Evolutionary conservation across 148 eudicot species (phyloP).

Genomic region (Salicornia ramosissima): DNA sequence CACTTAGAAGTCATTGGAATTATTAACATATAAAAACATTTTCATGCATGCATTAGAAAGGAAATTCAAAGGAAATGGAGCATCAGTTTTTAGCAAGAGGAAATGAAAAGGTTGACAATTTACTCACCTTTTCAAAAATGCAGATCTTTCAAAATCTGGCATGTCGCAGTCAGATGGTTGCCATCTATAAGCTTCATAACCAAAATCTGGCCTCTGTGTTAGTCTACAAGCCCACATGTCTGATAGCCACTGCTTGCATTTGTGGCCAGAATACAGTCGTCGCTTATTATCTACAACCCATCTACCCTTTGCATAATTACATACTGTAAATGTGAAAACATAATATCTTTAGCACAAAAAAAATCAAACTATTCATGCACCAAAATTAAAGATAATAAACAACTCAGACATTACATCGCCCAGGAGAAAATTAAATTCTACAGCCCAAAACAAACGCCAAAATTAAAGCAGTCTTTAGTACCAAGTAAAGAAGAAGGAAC

Average conservation of each 20-base stretch:
- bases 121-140: slow-evolving; percentile 43
- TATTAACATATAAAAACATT: neutral
- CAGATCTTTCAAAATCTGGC: slow-evolving; percentile 47
- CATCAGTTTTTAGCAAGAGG: neutral
- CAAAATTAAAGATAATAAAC: neutral
- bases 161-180: slow-evolving; percentile 56
- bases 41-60: slow-evolving; percentile 5
- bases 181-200: slow-evolving; percentile 56
- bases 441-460: slow-evolving; percentile 1
- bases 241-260: slow-evolving; percentile 63
- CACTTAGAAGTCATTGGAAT: neutral
- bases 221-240: slow-evolving; percentile 69
- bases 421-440: neutral
- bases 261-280: slow-evolving; percentile 55
- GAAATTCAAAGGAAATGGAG: neutral
- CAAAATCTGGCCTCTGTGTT: slow-evolving; percentile 55
- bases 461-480: neutral
- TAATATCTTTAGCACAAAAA: neutral
- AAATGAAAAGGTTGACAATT: too few species aligned
- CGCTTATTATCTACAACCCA: slow-evolving; percentile 46
- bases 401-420: neutral
- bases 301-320: slow-evolving; percentile 62
- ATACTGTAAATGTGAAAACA: slow-evolving; percentile 32
- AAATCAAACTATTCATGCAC: neutral
- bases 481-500: neutral